Percentiles rank a stretch among this genome's conserved stretches.
Evolutionary conservation across 306 rosid genomes (phyloP).

Genomic region (Benincasa hispida): DNA sequence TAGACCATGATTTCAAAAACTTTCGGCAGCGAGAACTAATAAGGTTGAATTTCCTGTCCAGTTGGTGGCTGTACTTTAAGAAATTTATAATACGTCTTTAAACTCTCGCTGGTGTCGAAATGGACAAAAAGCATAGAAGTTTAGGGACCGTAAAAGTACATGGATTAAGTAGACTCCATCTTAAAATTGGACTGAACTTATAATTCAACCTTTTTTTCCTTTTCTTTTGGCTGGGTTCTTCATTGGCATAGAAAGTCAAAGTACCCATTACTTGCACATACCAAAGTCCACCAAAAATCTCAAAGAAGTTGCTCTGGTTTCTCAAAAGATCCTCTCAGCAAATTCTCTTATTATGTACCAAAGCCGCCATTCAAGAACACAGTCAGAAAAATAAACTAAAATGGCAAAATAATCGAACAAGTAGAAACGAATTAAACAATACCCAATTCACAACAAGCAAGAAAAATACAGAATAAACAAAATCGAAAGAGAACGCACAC

Average conservation of each 20-base stretch:
- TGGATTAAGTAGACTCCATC: neutral
- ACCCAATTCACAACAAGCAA: neutral
- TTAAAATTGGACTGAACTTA: no score
- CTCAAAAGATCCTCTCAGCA: neutral
- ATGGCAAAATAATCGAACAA: neutral
- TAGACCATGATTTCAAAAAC: neutral
- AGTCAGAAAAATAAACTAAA: neutral
- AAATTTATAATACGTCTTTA: neutral
- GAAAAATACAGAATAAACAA: neutral
- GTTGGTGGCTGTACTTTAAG: neutral
- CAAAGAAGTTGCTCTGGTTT: neutral
- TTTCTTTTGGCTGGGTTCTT: neutral
- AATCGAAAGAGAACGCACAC: conserved; percentile 18
- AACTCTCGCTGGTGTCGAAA: neutral
- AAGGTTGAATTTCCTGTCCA: neutral
- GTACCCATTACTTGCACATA: neutral
- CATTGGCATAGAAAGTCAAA: neutral
- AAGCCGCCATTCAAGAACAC: neutral
- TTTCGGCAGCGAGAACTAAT: neutral
- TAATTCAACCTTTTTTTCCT: neutral
- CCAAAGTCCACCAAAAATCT: neutral
- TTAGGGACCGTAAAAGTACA: no score
- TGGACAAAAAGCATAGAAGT: neutral
- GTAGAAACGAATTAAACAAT: neutral
- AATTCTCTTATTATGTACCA: neutral